Evolutionary conservation across 768 basidiomycete genomes (phyloP).

Genomic region (Chlorophyllum brunneum): DNA sequence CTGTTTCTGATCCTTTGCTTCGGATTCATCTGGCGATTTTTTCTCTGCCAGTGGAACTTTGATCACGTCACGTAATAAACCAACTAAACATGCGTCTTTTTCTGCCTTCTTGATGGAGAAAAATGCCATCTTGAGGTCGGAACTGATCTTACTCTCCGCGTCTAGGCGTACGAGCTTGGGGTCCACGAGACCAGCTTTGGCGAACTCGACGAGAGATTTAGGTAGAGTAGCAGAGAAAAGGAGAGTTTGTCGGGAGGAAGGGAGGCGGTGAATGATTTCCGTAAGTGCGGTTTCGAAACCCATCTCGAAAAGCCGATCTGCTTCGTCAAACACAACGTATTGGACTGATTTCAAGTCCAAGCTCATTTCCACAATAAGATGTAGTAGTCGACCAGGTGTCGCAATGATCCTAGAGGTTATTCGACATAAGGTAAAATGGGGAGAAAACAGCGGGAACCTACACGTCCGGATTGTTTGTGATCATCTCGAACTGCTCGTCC

Average conservation of each 20-base stretch:
- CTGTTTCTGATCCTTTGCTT: constrained; percentile 31
- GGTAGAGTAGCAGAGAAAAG: constrained; percentile 97
- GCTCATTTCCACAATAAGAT: constrained; percentile 95
- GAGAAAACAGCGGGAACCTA: constrained; percentile 39
- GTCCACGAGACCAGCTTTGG: constrained; percentile 92
- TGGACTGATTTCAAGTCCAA: constrained; percentile 83
- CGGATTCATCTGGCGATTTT: constrained; percentile 25
- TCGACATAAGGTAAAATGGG: constrained; percentile 13
- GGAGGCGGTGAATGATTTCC: constrained; percentile 89
- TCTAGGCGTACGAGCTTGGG: constrained; percentile 97
- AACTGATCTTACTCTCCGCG: constrained; percentile 91
- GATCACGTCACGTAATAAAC: constrained; percentile 84
- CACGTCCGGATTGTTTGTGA: constrained; percentile 93
- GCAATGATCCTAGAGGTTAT: constrained; percentile 75
- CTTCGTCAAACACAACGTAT: constrained; percentile 96
- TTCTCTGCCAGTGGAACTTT: constrained; percentile 60
- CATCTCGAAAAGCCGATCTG: constrained; percentile 97
- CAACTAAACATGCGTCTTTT: constrained; percentile 88
- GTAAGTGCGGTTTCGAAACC: constrained; percentile 91
- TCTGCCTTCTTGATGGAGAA: constrained; percentile 89
- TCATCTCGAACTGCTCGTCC: constrained; percentile 96
- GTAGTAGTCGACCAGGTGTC: constrained; percentile 96
- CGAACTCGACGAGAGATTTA: constrained; percentile 93
- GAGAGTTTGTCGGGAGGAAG: constrained; percentile 82
- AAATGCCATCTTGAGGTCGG: constrained; percentile 92